A percentile compares a stretch with the other conserved stretches of the same genome.
phyloP scores from a whole-genome alignment of 768 basidiomycete species.

The Sarcodon aspratus region DNA sequence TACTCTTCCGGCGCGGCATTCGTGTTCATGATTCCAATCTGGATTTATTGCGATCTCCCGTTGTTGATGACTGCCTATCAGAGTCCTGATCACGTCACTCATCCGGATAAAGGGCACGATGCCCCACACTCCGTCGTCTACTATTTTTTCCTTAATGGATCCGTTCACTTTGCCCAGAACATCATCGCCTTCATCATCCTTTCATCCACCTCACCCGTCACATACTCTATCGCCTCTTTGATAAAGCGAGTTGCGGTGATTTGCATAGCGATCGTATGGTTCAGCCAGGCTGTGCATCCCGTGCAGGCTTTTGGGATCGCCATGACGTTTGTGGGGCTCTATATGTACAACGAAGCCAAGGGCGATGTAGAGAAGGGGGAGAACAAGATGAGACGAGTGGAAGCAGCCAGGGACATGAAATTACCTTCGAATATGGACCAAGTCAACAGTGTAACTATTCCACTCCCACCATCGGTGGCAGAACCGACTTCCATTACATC shows the following conservation, averaged over 20 bases:
- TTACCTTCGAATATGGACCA: slow-evolving; percentile 56
- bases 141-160: slow-evolving; percentile 89
- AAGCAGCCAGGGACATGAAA: slow-evolving; percentile 56
- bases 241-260: slow-evolving; percentile 98
- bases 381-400: slow-evolving; percentile 70
- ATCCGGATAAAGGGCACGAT: slow-evolving; percentile 29
- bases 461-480: slow-evolving; percentile 10
- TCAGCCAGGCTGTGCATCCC: slow-evolving; percentile 74
- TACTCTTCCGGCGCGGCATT: slow-evolving; percentile 95
- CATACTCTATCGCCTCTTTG: slow-evolving; percentile 96
- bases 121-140: slow-evolving; percentile 56
- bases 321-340: slow-evolving; percentile 83
- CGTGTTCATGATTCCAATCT: slow-evolving; percentile 90
- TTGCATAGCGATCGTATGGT: slow-evolving; percentile 96
- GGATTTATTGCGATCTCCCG: slow-evolving; percentile 82
- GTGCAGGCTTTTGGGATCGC: slow-evolving; percentile 85
- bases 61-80: slow-evolving; percentile 39
- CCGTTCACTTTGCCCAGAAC: slow-evolving; percentile 94
- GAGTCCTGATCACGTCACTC: slow-evolving; percentile 29
- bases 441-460: slow-evolving; percentile 48
- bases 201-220: slow-evolving; percentile 92
- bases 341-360: slow-evolving; percentile 95
- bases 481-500: slow-evolving; percentile 6
- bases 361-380: slow-evolving; percentile 89
- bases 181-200: slow-evolving; percentile 96